A percentile compares a stretch with the other conserved stretches of the same genome.
Conservation (phyloP, 345 rosid genomes). For the Pistacia atlantica region DNA sequence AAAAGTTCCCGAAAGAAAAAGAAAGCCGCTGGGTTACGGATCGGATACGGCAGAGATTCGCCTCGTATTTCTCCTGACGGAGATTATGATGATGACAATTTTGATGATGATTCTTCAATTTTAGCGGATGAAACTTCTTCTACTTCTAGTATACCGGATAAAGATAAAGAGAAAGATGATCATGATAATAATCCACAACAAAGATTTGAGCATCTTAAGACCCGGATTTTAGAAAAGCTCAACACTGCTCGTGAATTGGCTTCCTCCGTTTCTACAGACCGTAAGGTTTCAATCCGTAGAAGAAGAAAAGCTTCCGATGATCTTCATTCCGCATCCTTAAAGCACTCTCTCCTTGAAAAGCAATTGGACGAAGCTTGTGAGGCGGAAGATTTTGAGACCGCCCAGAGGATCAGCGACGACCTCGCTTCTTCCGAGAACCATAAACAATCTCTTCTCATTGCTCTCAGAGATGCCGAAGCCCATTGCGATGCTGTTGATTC, state of each 20-base stretch:
- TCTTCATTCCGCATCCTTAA: conserved; percentile 53
- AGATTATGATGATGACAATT: not conserved
- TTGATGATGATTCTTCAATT: not conserved
- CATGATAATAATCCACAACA: conserved; percentile 2
- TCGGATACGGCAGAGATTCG: conserved; percentile 70
- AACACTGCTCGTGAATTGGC: conserved; percentile 48
- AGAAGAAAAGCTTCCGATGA: conserved; percentile 68
- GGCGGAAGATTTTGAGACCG: conserved; percentile 82
- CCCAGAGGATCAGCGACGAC: conserved; percentile 73
- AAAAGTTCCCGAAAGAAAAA: conserved; percentile 67
- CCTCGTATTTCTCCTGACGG: conserved; percentile 16
- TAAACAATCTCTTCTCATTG: conserved; percentile 44
- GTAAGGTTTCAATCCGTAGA: conserved; percentile 59
- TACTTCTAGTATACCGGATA: not conserved
- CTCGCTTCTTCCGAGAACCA: conserved; percentile 60
- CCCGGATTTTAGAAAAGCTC: conserved; percentile 55
- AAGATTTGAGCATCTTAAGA: conserved; percentile 43
- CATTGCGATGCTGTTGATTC: conserved; percentile 63
- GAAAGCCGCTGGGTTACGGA: conserved; percentile 64
- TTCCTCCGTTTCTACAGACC: conserved; percentile 53
- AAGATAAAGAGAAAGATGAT: not conserved
- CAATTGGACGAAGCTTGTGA: conserved; percentile 83
- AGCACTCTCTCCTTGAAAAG: conserved; percentile 57
- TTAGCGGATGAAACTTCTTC: not conserved
- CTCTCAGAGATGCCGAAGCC: conserved; percentile 65